A percentile compares a stretch with the other conserved stretches of the same genome.
Conservation (phyloP, 1,284 basidiomycete species). For the Rhodotorula mucilaginosa region DNA sequence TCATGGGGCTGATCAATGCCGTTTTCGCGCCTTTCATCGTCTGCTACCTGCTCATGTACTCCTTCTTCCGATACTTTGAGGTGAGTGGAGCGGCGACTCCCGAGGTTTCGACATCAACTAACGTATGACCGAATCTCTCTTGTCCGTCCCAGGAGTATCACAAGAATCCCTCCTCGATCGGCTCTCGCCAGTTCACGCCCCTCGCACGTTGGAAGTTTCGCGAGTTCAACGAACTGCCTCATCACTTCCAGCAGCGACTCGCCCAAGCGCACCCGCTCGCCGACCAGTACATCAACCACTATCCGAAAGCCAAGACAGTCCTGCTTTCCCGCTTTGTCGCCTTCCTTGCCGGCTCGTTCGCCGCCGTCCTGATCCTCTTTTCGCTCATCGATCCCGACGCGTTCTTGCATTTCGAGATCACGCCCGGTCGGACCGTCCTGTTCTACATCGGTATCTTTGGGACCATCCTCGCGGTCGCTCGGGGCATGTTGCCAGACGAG, state of each 20-base stretch:
- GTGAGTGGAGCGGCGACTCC: conserved; percentile 52
- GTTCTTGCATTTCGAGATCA: conserved; percentile 91
- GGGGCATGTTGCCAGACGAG: conserved; percentile 94
- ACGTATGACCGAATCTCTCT: no score
- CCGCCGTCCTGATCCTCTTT: conserved; percentile 84
- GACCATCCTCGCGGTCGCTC: conserved; percentile 77
- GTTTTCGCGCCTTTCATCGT: conserved; percentile 96
- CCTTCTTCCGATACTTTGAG: conserved; percentile 99
- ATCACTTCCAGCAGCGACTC: conserved; percentile 81
- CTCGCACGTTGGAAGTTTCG: conserved; percentile 98
- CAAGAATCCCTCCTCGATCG: conserved; percentile 93
- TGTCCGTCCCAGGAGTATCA: conserved; percentile 75
- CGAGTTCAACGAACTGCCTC: conserved; percentile 97
- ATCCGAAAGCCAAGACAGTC: conserved; percentile 89
- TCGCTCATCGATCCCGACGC: conserved; percentile 78
- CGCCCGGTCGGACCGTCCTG: conserved; percentile 82
- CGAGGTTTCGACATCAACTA: neutral
- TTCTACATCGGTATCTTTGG: conserved; percentile 91
- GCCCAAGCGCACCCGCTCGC: conserved; percentile 84
- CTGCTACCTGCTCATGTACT: conserved; percentile 93
- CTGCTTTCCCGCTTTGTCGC: conserved; percentile 88
- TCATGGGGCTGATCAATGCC: conserved; percentile 93
- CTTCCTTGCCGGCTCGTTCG: conserved; percentile 93
- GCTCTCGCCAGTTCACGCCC: conserved; percentile 85
- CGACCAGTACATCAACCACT: conserved; percentile 94